Percentiles rank a stretch among this genome's conserved stretches.
phyloP scores from a whole-genome alignment of 176 grass and related monocot species.

The Oryza longistaminata region DNA sequence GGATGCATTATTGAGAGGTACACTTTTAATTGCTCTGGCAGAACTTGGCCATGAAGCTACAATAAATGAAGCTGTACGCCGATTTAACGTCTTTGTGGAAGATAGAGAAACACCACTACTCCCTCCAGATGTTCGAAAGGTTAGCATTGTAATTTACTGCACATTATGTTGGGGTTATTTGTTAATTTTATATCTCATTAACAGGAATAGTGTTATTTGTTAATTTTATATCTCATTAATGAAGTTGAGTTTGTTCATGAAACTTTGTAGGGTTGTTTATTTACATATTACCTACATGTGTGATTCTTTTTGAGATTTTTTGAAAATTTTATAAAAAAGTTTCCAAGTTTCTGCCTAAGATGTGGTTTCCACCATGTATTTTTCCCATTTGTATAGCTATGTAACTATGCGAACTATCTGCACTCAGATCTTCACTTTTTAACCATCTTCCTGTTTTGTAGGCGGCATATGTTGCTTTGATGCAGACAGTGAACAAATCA shows the following conservation, averaged over 20 bases:
- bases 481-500: conserved; percentile 73
- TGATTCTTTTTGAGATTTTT: too few relatives aligned
- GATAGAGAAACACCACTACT: conserved; percentile 75
- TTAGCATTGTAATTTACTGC: conserved; percentile 27
- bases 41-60: conserved; percentile 72
- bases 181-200: too few relatives aligned
- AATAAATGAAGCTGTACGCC: conserved; percentile 62
- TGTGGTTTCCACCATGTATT: too few relatives aligned
- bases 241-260: too few relatives aligned
- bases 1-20: conserved; percentile 82
- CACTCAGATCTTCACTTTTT: not conserved
- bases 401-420: conserved; percentile 14
- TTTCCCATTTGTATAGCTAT: conserved; percentile 14
- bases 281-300: too few relatives aligned
- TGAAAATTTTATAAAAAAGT: too few relatives aligned
- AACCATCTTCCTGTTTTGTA: conserved; percentile 45
- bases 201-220: too few relatives aligned
- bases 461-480: conserved; percentile 84
- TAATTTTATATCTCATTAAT: too few relatives aligned
- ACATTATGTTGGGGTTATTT: not conserved
- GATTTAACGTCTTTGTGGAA: conserved; percentile 71
- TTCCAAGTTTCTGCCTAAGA: too few relatives aligned
- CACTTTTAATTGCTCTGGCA: conserved; percentile 61
- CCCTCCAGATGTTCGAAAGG: conserved; percentile 83
- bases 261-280: too few relatives aligned